Percentiles rank a stretch among this genome's conserved stretches.
These are phyloP conservation scores for Eucalyptus urophylla DNA, from an alignment of 345 rosid species.

Conservation along the genomic window DNA sequence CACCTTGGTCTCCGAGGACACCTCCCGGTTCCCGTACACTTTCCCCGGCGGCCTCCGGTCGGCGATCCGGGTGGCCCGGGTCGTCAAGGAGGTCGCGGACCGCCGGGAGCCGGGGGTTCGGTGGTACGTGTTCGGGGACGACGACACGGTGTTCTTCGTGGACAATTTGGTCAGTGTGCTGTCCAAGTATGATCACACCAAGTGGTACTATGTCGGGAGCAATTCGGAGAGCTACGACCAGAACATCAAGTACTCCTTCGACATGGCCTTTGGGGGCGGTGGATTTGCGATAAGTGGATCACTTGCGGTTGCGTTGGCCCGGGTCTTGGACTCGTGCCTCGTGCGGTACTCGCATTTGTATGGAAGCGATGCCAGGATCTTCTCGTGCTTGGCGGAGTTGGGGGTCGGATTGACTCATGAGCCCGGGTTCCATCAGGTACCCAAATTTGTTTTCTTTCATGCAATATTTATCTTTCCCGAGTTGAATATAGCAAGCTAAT, in stretches of 20 bases:
- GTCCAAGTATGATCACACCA: slow-evolving; percentile 64
- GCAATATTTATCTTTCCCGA: background rate
- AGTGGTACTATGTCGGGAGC: slow-evolving; percentile 72
- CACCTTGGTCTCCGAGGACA: slow-evolving; percentile 36
- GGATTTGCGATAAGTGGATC: slow-evolving; percentile 74
- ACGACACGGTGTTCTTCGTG: slow-evolving; percentile 79
- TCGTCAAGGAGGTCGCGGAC: slow-evolving; percentile 77
- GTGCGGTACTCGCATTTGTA: slow-evolving; percentile 67
- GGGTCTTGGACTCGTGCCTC: slow-evolving; percentile 75
- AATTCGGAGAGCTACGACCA: slow-evolving; percentile 79
- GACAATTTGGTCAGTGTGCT: slow-evolving; percentile 66
- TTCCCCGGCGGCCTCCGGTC: slow-evolving; percentile 68
- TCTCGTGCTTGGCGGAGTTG: slow-evolving; percentile 79
- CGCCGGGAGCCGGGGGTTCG: slow-evolving; percentile 36
- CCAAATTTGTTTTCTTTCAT: background rate
- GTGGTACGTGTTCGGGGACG: slow-evolving; percentile 95
- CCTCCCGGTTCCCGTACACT: slow-evolving; percentile 60
- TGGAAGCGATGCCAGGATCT: slow-evolving; percentile 77
- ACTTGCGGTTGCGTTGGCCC: slow-evolving; percentile 43
- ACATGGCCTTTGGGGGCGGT: slow-evolving; percentile 95
- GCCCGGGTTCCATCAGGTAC: slow-evolving; percentile 96
- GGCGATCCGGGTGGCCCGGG: slow-evolving; percentile 76
- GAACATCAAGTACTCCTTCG: slow-evolving; percentile 64
- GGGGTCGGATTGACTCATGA: slow-evolving; percentile 80
- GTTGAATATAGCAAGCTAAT: background rate